Base-by-base conservation (phyloP, 1,139 yeast species). In the Blastobotrys serpentis region DNA sequence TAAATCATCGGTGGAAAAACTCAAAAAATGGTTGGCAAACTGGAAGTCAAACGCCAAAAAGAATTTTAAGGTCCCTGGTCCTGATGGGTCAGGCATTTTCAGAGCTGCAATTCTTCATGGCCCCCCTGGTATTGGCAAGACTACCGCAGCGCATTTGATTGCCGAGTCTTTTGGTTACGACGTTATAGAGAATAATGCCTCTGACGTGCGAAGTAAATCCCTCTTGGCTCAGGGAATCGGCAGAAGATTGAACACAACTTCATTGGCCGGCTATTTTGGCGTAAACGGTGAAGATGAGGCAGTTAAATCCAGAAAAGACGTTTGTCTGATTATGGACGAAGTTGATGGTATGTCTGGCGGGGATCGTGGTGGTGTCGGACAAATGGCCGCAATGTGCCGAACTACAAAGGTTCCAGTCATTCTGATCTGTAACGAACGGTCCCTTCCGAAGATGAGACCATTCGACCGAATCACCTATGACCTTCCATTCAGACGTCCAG, bases 281-380 rank as follows among this genome's bases (percentile, higher is more conserved):
- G 41, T 25, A 17, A 40, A 40, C 14, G 47, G 47, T 3, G 65
- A 71, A 29, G 68, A 69, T 29, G 69, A 66, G 13, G 62, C 45
- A 5, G 26, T 26, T 36, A 60, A 54, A 3, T 67, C 70, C 41
- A 70, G 72, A 44, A 75, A 77, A 52, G 81, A 79, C 49, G 81
- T 90, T 58, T 89, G 90, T 46, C 76, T 92, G 45, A 85, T 94
- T 55, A 89, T 94, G 98, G 99, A 94, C 69, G 99, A 94, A 70
- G 98, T 94, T 26, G 99, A 94, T 67, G 99, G 99, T 57, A 92
- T 94, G 98, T 87, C 96, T 39, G 89, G 95, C 61, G 99, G 99
- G 56, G 99, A 94, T 67, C 84, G 94, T 60, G 99, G 98, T 54
- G 99, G 99, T 56, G 96, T 94, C 17, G 98, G 97, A 21, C 95